A percentile compares a stretch with the other conserved stretches of the same genome.
These are phyloP conservation scores for Bruguiera parviflora DNA, from an alignment of 345 rosid species.

Conservation along the genomic window DNA sequence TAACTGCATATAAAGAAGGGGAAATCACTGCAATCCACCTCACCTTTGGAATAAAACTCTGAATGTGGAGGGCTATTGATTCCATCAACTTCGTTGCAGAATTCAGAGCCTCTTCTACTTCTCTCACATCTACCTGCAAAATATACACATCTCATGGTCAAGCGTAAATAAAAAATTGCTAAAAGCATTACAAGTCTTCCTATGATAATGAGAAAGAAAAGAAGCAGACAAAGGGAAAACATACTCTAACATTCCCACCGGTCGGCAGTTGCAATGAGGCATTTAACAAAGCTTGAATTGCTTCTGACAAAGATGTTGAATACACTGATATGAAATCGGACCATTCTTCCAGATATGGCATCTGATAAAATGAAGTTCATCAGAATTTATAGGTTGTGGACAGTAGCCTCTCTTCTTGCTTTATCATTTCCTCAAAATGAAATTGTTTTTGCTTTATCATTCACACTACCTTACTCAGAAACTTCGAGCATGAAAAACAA, in stretches of 20 bases:
- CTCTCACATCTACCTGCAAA: conserved; percentile 56
- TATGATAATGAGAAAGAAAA: background rate
- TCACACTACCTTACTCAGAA: no score
- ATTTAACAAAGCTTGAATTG: conserved; percentile 54
- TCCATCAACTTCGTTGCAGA: conserved; percentile 62
- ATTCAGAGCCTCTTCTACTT: conserved; percentile 55
- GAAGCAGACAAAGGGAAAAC: background rate
- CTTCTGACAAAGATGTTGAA: conserved; percentile 51
- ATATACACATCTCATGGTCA: background rate
- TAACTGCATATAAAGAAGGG: background rate
- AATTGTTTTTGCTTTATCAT: no score
- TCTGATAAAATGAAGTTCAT: conserved; percentile 33
- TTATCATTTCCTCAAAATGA: background rate
- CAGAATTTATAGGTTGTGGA: background rate
- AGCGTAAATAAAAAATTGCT: no score
- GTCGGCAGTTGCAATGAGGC: conserved; percentile 59
- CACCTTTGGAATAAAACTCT: conserved; percentile 62
- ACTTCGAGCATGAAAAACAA: no score
- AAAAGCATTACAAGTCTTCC: background rate
- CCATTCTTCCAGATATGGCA: conserved; percentile 79
- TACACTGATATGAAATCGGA: conserved; percentile 49
- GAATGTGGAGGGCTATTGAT: conserved; percentile 38
- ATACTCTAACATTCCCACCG: conserved; percentile 53
- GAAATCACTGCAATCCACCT: background rate
- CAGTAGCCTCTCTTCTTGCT: background rate